These are phyloP conservation scores for Psidium guajava DNA, from an alignment of 345 rosid species.

Conservation along the genomic window DNA sequence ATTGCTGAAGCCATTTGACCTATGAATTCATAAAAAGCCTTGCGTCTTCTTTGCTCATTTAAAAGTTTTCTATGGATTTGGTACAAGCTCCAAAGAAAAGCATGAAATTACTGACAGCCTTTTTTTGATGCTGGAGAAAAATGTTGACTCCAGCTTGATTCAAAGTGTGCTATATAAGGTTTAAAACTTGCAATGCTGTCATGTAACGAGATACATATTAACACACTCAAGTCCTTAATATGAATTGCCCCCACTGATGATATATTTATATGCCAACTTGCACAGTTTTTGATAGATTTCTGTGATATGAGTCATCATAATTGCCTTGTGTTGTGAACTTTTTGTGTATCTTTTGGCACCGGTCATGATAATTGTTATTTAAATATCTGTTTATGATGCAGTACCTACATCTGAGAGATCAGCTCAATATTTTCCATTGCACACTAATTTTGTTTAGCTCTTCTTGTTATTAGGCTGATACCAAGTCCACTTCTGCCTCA, in stretches of 20 bases:
- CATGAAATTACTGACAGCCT: neutral
- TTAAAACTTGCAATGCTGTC: neutral
- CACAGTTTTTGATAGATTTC: neutral
- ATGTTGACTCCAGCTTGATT: neutral
- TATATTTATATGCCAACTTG: neutral
- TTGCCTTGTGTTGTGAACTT: neutral
- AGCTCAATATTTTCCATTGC: neutral
- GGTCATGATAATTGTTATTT: neutral
- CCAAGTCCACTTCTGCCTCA: slow-evolving; percentile 28
- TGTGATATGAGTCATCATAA: neutral
- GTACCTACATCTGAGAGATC: neutral
- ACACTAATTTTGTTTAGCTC: neutral
- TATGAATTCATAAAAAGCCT: neutral
- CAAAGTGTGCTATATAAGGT: neutral
- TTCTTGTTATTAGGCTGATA: slow-evolving; percentile 34
- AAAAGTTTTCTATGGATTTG: too few relatives aligned
- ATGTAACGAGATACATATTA: neutral
- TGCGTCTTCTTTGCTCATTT: too few relatives aligned
- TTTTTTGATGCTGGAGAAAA: neutral
- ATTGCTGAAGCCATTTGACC: neutral
- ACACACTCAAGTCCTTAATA: neutral
- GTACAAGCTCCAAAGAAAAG: neutral
- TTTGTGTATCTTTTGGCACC: neutral
- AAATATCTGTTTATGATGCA: neutral
- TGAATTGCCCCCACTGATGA: neutral